These are phyloP conservation scores for Cryoendolithus antarcticus DNA, from an alignment of 2,329 filamentous ascomycete species.

Conservation along the genomic window DNA sequence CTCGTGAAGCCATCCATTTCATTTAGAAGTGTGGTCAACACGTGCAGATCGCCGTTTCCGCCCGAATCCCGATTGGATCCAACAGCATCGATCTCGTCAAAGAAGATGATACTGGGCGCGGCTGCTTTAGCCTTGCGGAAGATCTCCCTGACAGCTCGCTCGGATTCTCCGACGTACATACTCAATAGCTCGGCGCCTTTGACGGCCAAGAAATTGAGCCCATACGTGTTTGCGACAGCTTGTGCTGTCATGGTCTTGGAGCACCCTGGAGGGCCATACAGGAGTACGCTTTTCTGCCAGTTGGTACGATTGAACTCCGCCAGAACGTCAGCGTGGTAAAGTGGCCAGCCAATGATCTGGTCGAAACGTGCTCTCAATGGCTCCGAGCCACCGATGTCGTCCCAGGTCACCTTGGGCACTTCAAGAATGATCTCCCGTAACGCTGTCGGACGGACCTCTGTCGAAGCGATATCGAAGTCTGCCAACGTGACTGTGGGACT, in stretches of 20 bases:
- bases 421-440: slow-evolving; percentile 85
- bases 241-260: slow-evolving; percentile 90
- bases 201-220: slow-evolving; percentile 86
- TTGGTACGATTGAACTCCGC: slow-evolving; percentile 36
- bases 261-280: slow-evolving; percentile 88
- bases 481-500: slow-evolving; percentile 16
- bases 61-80: slow-evolving; percentile 41
- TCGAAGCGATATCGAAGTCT: slow-evolving; percentile 55
- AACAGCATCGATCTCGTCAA: slow-evolving; percentile 91
- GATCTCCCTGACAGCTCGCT: slow-evolving; percentile 70
- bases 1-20: slow-evolving; percentile 94
- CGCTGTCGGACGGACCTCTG: slow-evolving; percentile 62
- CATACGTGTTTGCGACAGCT: slow-evolving; percentile 79
- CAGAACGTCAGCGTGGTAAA: slow-evolving; percentile 43
- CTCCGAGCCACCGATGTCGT: slow-evolving; percentile 59
- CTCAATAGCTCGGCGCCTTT: slow-evolving; percentile 88
- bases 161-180: slow-evolving; percentile 95
- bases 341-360: slow-evolving; percentile 45
- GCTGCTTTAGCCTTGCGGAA: slow-evolving; percentile 79
- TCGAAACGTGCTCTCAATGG: slow-evolving; percentile 53
- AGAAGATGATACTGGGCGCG: slow-evolving; percentile 86
- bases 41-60: slow-evolving; percentile 54
- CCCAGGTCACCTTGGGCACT: slow-evolving; percentile 74
- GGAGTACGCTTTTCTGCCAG: slow-evolving; percentile 67
- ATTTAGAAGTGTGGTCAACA: slow-evolving; percentile 77